Evolutionary conservation across 2,329 filamentous ascomycete genomes (phyloP), one percentile per base, ranked within the genome.

Genomic region (Botryotinia globosa): DNA sequence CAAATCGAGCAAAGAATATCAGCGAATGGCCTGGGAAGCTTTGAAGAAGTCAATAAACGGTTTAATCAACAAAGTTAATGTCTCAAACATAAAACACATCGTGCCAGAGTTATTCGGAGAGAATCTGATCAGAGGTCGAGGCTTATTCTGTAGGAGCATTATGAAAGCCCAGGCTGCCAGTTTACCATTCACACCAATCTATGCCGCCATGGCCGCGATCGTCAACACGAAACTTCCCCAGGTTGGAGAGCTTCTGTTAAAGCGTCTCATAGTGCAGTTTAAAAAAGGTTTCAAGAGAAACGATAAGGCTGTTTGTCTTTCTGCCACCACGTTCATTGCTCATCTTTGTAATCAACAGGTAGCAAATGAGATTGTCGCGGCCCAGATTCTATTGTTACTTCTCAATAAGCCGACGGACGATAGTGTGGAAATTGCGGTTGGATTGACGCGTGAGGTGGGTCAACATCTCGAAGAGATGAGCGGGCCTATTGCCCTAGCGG

Each of bases 11-110:
- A 97, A 97, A 83, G 96, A 98, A 84, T 98, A 97, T 81, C 96
- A 98, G 87, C 93, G 96, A 79, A 97, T 99, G 93, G 94, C 94
- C 14, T 99, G 96, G 96, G 96, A 99, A 83, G 95, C 95, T 20
- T 85, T 99, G 80, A 99, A 99, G 85, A 99, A 99, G 86, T 96
- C 93, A 66, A 97, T 99, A 84, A 98, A 99, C 81, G 96, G 96
- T 78, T 85, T 99, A 76, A 97, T 99, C 87, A 99, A 99, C 87
- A 99, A 99, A 85, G 92, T 98, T 85, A 98, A 98, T 83, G 93
- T 95, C 72, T 93, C 92, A 48, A 99, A 99, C 82, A 98, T 99
- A 87, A 98, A 99, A 83, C 89, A 92, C 80, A 98, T 99, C 75
- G 94, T 98, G 37, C 95, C 95, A 2, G 96, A 99, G 83, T 86